phyloP scores from a whole-genome alignment of 169 alveolate species.

The Hepatocystis sp. region DNA sequence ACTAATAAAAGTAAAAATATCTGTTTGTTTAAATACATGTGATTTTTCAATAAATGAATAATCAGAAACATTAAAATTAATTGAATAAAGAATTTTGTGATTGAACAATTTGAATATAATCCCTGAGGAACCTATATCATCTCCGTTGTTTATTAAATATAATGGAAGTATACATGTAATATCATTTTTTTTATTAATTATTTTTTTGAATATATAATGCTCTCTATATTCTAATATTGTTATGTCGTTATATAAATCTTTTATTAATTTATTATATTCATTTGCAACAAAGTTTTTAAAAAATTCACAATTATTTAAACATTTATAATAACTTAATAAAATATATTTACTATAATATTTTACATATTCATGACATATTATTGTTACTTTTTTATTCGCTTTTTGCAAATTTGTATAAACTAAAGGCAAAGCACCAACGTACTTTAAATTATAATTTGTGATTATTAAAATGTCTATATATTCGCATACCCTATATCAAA shows the following conservation, averaged over 20 bases:
- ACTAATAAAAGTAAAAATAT: conserved; percentile 54
- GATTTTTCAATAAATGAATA: conserved; percentile 67
- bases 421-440: conserved; percentile 47
- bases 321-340: conserved; percentile 53
- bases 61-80: conserved; percentile 42
- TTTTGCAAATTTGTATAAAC: conserved; percentile 28
- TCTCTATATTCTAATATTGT: conserved; percentile 44
- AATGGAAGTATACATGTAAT: conserved; percentile 27
- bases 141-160: conserved; percentile 64
- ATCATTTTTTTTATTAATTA: conserved; percentile 22
- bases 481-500: conserved; percentile 49
- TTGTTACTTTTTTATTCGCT: conserved; percentile 14
- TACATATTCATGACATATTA: conserved; percentile 61
- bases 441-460: conserved; percentile 45
- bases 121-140: conserved; percentile 67
- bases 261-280: conserved; percentile 38
- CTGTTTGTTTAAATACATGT: conserved; percentile 20
- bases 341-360: conserved; percentile 50
- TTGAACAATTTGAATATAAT: conserved; percentile 40
- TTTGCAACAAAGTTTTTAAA: conserved; percentile 32
- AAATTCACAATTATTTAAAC: conserved; percentile 18
- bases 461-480: conserved; percentile 27
- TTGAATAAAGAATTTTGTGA: conserved; percentile 48
- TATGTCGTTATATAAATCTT: conserved; percentile 28
- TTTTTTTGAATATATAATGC: conserved; percentile 34